These are phyloP conservation scores for Penicillium polonicum DNA, from an alignment of 2,329 filamentous ascomycete species.

Conservation along the genomic window DNA sequence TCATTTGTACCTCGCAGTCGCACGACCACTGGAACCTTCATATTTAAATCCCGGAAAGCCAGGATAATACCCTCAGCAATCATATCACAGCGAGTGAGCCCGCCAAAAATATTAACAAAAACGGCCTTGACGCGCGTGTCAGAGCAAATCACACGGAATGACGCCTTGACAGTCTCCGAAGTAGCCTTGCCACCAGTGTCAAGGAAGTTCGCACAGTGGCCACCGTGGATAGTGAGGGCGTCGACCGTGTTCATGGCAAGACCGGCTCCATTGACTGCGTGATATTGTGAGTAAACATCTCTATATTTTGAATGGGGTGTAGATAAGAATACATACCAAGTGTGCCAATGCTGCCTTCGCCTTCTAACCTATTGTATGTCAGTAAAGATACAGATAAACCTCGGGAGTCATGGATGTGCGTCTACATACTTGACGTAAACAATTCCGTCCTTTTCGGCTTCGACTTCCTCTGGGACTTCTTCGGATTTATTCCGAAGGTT, in stretches of 20 bases:
- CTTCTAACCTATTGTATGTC: constrained; percentile 41
- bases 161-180: constrained; percentile 72
- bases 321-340: constrained; percentile 46
- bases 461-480: constrained; percentile 58
- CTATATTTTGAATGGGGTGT: neutral
- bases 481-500: constrained; percentile 52
- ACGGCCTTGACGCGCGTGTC: constrained; percentile 71
- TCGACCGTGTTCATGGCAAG: constrained; percentile 91
- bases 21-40: constrained; percentile 72
- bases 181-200: constrained; percentile 90
- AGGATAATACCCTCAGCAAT: constrained; percentile 73
- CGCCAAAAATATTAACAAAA: constrained; percentile 71
- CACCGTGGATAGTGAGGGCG: constrained; percentile 66
- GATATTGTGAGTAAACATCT: neutral
- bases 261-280: constrained; percentile 75
- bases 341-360: constrained; percentile 68
- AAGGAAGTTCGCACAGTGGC: constrained; percentile 76
- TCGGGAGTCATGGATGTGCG: no score
- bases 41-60: constrained; percentile 67
- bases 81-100: constrained; percentile 74
- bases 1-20: constrained; percentile 74
- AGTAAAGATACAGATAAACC: neutral
- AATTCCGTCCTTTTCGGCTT: constrained; percentile 69
- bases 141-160: constrained; percentile 69
- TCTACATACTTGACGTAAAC: constrained; percentile 66